Evolutionary conservation across 805 yeast genomes (phyloP).

Genomic region (Wickerhamomyces subpelliculosus): DNA sequence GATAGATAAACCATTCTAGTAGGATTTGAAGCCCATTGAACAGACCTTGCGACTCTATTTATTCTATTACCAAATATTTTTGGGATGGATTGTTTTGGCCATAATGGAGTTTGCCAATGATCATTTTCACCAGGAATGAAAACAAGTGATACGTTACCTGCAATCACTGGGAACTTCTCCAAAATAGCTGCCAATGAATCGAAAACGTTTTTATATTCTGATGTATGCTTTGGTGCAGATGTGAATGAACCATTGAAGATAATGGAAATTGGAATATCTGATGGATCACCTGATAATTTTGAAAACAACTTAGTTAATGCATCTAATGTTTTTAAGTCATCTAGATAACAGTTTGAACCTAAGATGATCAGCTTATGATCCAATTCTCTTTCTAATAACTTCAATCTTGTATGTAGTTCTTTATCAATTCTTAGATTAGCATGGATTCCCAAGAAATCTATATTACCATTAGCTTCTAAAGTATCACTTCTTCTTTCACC

Average conservation of each 20-base stretch:
- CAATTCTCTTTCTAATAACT: constrained; percentile 48
- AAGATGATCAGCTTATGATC: constrained; percentile 60
- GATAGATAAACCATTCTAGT: constrained; percentile 68
- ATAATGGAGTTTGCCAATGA: constrained; percentile 79
- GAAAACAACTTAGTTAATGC: constrained; percentile 60
- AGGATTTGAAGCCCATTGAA: constrained; percentile 72
- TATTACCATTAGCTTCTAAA: constrained; percentile 65
- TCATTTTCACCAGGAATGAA: constrained; percentile 89
- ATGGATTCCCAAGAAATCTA: constrained; percentile 59
- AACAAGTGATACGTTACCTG: constrained; percentile 48
- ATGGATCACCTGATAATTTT: constrained; percentile 43
- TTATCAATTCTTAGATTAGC: constrained; percentile 54
- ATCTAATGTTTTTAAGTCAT: constrained; percentile 49
- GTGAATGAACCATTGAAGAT: constrained; percentile 78
- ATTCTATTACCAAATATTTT: constrained; percentile 62
- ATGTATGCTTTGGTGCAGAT: constrained; percentile 55
- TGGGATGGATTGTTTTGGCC: constrained; percentile 78
- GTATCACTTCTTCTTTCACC: constrained; percentile 68
- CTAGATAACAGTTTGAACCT: constrained; percentile 70
- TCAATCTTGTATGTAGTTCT: constrained; percentile 46
- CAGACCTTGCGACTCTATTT: constrained; percentile 46
- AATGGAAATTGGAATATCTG: constrained; percentile 55
- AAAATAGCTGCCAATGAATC: constrained; percentile 67
- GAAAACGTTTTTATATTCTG: constrained; percentile 58
- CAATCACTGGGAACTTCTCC: constrained; percentile 48